phyloP scores from a whole-genome alignment of 208 protist genomes.

The Trypanosomatidae sp. region DNA sequence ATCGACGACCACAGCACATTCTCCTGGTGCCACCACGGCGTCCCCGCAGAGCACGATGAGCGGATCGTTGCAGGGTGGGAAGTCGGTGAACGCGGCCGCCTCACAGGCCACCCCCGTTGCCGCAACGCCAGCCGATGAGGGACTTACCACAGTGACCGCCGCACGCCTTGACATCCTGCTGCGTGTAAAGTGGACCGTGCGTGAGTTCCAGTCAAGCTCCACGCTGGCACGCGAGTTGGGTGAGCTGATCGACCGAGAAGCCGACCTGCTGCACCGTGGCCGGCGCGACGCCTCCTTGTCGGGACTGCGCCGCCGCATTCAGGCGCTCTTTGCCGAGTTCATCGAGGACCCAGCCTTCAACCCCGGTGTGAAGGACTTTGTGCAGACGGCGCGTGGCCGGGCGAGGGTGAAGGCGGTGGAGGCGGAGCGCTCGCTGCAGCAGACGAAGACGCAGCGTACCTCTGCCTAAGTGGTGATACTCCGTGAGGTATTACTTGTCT shows the following conservation, averaged over 20 bases:
- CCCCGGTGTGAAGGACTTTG: conserved; percentile 79
- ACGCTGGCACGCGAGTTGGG: conserved; percentile 89
- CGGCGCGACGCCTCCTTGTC: conserved; percentile 59
- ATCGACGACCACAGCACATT: too few relatives aligned
- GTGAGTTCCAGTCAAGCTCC: conserved; percentile 87
- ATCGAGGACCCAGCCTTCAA: conserved; percentile 96
- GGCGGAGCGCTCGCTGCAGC: not conserved
- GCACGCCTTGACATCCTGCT: conserved; percentile 95
- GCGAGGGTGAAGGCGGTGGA: conserved; percentile 20
- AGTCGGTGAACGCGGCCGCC: too few relatives aligned
- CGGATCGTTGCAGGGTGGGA: too few relatives aligned
- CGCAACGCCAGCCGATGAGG: too few relatives aligned
- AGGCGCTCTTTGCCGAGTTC: conserved; percentile 94
- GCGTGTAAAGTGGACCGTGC: conserved; percentile 97
- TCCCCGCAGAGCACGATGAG: too few relatives aligned
- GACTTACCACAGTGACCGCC: conserved; percentile 28
- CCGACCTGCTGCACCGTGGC: conserved; percentile 94
- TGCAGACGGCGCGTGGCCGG: conserved; percentile 52
- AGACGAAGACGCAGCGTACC: not conserved
- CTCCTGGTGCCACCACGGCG: too few relatives aligned
- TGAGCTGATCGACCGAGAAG: conserved; percentile 97
- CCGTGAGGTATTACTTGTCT: too few relatives aligned
- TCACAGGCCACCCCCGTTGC: too few relatives aligned
- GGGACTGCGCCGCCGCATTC: conserved; percentile 86
- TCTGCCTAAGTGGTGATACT: too few relatives aligned